Evolutionary conservation across 257 asterid genomes (phyloP).

Genomic region (Forsythia viridissima): DNA sequence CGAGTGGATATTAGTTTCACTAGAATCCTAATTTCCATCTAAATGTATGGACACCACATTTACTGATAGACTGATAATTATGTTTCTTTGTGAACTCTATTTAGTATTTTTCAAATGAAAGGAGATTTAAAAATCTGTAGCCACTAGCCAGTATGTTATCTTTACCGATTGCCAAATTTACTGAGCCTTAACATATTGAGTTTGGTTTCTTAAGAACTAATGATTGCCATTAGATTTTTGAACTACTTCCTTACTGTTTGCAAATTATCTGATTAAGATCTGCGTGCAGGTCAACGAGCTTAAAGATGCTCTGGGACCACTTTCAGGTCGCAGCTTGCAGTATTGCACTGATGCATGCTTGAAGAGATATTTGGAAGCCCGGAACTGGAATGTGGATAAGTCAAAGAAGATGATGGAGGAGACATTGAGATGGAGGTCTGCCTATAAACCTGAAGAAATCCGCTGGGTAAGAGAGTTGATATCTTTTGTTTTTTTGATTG

Average conservation of each 20-base stretch:
- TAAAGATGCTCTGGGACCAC: conserved; percentile 68
- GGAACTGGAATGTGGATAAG: conserved; percentile 84
- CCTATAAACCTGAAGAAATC: conserved; percentile 89
- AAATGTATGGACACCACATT: neutral
- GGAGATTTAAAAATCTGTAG: neutral
- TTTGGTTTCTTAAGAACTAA: too few species aligned
- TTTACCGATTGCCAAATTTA: too few species aligned
- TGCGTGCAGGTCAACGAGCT: conserved; percentile 70
- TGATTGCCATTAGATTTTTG: neutral
- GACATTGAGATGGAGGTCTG: conserved; percentile 84
- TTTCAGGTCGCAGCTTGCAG: conserved; percentile 61
- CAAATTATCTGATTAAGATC: conserved; percentile 6
- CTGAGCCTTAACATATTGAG: neutral
- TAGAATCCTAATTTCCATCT: neutral
- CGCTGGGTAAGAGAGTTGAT: conserved; percentile 70
- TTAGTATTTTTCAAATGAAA: neutral
- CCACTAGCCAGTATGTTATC: neutral
- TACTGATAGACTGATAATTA: neutral
- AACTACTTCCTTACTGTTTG: neutral
- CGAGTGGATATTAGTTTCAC: neutral
- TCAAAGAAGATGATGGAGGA: conserved; percentile 92
- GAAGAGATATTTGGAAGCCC: conserved; percentile 81
- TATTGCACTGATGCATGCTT: conserved; percentile 81
- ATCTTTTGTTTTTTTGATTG: neutral
- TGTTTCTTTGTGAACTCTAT: neutral